Evolutionary conservation across 306 rosid genomes (phyloP).

Genomic region (Pueraria montana): DNA sequence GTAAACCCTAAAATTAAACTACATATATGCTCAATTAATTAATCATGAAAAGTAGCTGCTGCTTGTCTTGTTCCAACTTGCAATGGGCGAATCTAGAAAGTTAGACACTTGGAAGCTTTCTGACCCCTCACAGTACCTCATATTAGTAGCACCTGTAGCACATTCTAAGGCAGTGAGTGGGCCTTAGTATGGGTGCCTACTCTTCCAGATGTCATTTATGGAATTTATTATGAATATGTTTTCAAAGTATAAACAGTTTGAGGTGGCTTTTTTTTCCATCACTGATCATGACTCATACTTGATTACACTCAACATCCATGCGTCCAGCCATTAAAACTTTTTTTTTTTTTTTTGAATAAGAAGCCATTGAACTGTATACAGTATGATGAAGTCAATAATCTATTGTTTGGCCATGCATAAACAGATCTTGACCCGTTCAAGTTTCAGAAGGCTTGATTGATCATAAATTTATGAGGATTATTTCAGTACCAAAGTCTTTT

Average conservation of each 20-base stretch:
- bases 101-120: conserved; percentile 30
- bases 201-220: conserved; percentile 39
- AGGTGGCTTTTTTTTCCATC: conserved; percentile 32
- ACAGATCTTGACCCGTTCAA: conserved; percentile 29
- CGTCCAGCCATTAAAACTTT: conserved; percentile 20
- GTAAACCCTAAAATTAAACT: conserved; percentile 20
- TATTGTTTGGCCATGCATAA: conserved; percentile 30
- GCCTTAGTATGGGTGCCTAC: conserved; percentile 45
- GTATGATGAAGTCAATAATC: conserved; percentile 14
- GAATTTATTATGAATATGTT: conserved; percentile 36
- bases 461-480: neutral
- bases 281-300: conserved; percentile 30
- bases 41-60: neutral
- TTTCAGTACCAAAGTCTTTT: no score
- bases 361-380: conserved; percentile 1
- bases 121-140: conserved; percentile 12
- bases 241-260: conserved; percentile 40
- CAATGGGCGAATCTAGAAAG: neutral
- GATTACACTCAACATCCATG: conserved; percentile 38
- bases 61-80: conserved; percentile 2
- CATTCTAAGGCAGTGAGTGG: conserved; percentile 53
- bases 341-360: no score
- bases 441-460: neutral
- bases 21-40: neutral
- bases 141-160: conserved; percentile 12